Conservation (phyloP, 2,329 filamentous ascomycete genomes). For the Nigrospora oryzae region DNA sequence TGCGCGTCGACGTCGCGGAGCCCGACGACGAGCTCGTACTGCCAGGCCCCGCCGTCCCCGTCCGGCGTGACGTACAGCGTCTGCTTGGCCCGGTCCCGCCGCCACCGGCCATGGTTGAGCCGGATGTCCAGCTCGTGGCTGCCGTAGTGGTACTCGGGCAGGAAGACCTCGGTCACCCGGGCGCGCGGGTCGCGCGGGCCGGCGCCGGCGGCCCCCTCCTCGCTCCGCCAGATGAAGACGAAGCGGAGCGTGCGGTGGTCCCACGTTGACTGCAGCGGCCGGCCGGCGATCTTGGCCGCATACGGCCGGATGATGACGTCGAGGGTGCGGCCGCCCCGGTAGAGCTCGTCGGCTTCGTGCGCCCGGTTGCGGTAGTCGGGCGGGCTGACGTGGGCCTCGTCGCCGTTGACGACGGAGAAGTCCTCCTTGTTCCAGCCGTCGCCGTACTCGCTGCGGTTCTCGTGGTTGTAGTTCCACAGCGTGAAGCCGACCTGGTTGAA, state of each 20-base stretch:
- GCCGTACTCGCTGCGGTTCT: conserved; percentile 26
- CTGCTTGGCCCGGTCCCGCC: conserved; percentile 16
- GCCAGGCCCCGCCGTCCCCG: background rate
- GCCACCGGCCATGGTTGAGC: conserved; percentile 19
- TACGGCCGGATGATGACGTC: conserved; percentile 32
- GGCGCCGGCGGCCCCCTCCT: conserved; percentile 1
- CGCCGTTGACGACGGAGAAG: conserved; percentile 29
- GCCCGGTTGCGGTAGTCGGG: conserved; percentile 22
- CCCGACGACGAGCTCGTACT: conserved; percentile 14
- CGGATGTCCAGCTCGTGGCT: conserved; percentile 15
- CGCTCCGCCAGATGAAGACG: conserved; percentile 21
- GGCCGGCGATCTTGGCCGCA: conserved; percentile 28
- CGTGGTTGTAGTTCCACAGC: conserved; percentile 30
- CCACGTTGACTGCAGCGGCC: conserved; percentile 24
- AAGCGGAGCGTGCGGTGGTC: conserved; percentile 23
- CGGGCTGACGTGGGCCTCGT: conserved; percentile 17
- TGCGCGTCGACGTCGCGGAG: conserved; percentile 15
- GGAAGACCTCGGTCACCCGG: conserved; percentile 27
- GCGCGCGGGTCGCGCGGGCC: conserved; percentile 10
- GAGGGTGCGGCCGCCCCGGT: conserved; percentile 26
- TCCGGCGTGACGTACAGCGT: conserved; percentile 17
- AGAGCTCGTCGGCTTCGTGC: conserved; percentile 25
- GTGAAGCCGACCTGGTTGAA: conserved; percentile 26
- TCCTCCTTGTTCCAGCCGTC: conserved; percentile 35
- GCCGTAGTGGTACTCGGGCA: conserved; percentile 29